Evolutionary conservation across 1,284 basidiomycete genomes (phyloP), one percentile per base, ranked within the genome.

Genomic region (Prillingera fragicola): DNA sequence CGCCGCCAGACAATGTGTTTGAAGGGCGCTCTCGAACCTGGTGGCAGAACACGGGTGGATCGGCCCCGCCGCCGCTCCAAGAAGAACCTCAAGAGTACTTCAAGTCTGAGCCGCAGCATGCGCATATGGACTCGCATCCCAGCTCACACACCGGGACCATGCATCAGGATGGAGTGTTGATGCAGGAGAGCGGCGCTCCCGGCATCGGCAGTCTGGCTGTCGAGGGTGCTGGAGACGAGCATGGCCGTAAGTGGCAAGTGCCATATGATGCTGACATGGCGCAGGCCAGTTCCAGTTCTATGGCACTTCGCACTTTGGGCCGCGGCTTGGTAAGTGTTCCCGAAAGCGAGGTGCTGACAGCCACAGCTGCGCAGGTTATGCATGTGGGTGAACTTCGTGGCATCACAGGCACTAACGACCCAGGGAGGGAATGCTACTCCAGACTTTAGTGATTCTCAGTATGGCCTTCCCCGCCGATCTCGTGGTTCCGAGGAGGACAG

Each of bases 241-340:
- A 48, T 37, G 43, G 50, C 18, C 45, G 52, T 43, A 19, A 40
- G 45, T 47, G 22, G 12, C 31, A 25, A 15, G 9, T 19, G 3
- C 10, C 3, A 13, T 10, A 28, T 28, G 27, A 28, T 28, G n/a
- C 47, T 48, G 27, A 48, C 50, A 5, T 10, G 10, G 27, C 8
- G 19, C 33, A 54, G 52, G 38, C 34, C 51, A 54, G 34, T 56
- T 58, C 29, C 52, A 54, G 43, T 60, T 58, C 45, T 60, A 56
- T 44, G 59, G 59, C 14, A 60, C 56, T 13, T 53, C 50, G 21
- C 59, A 60, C 34, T 58, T 60, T 28, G 59, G 56, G 5, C 59
- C 59, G 2, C 47, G 55, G 10, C 49, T 56, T 8, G n/a, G n/a
- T n/a, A n/a, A n/a, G n/a, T n/a, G n/a, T n/a, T n/a, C n/a, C n/a